phyloP scores from a whole-genome alignment of 1,284 basidiomycete genomes.

The Peniophora sp. region DNA sequence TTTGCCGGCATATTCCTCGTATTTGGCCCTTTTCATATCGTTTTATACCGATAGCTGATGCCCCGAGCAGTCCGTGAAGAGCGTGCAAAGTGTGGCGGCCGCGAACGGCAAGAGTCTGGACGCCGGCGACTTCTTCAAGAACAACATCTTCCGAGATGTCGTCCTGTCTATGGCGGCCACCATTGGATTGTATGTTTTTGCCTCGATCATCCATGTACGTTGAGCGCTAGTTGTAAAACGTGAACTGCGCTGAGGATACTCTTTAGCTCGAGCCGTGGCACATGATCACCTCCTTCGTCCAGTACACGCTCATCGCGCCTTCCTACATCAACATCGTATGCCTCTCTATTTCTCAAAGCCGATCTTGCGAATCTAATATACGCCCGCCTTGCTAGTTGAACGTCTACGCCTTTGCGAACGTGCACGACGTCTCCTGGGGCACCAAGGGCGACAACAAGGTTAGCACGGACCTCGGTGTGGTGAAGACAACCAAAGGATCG shows the following conservation, averaged over 20 bases:
- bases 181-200: slow-evolving; percentile 74
- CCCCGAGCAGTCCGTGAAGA: slow-evolving; percentile 57
- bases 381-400: background rate
- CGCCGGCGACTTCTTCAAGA: slow-evolving; percentile 55
- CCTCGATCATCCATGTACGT: slow-evolving; percentile 79
- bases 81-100: slow-evolving; percentile 52
- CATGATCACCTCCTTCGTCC: slow-evolving; percentile 84
- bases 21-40: background rate
- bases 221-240: background rate
- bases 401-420: slow-evolving; percentile 24
- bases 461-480: slow-evolving; percentile 76
- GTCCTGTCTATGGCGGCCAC: slow-evolving; percentile 83
- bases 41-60: slow-evolving; percentile 38
- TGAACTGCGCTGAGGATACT: slow-evolving; percentile 44
- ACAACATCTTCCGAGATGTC: slow-evolving; percentile 80
- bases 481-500: slow-evolving; percentile 50
- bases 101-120: slow-evolving; percentile 37
- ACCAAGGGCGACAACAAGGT: slow-evolving; percentile 89
- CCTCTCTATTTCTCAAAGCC: slow-evolving; percentile 42
- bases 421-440: slow-evolving; percentile 38
- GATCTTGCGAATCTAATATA: background rate
- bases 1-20: slow-evolving; percentile 33
- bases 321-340: slow-evolving; percentile 87
- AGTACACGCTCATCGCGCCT: slow-evolving; percentile 83
- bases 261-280: slow-evolving; percentile 92